These are phyloP conservation scores for Lecanoromycetidae sp. DNA, from an alignment of 2,329 filamentous ascomycete species.

Conservation along the genomic window DNA sequence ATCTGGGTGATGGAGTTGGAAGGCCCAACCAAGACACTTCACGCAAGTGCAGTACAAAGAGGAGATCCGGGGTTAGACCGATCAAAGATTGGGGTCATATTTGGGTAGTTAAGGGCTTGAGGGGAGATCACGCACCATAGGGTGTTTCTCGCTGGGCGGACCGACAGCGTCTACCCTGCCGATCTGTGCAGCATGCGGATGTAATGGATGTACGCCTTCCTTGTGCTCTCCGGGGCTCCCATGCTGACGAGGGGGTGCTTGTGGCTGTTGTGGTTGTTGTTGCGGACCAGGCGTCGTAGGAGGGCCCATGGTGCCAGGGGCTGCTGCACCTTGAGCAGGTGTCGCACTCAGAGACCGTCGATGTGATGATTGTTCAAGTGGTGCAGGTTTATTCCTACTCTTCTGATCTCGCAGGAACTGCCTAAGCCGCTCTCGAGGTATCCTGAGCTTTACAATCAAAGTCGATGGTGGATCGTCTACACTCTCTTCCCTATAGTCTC, in stretches of 20 bases:
- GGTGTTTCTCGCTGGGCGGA: constrained; percentile 46
- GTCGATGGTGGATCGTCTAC: constrained; percentile 53
- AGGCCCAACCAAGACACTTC: no score
- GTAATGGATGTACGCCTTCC: constrained; percentile 22
- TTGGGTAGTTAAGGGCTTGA: no score
- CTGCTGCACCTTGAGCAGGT: constrained; percentile 39
- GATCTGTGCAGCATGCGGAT: constrained; percentile 38
- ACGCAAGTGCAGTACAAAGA: no score
- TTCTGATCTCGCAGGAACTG: constrained; percentile 49
- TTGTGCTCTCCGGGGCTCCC: constrained; percentile 23
- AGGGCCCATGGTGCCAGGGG: constrained; percentile 44
- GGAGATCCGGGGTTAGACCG: no score
- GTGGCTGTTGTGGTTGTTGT: no score
- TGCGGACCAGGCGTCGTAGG: constrained; percentile 31
- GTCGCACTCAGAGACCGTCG: constrained; percentile 35
- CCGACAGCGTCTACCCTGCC: constrained; percentile 56
- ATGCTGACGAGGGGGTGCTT: constrained; percentile 19
- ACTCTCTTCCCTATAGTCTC: constrained; percentile 65
- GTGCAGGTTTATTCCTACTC: constrained; percentile 24
- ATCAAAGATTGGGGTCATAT: no score
- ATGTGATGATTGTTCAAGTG: constrained; percentile 28
- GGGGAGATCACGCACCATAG: no score
- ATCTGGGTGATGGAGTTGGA: no score
- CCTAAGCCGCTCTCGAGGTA: constrained; percentile 59
- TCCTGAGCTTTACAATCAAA: constrained; percentile 61